Conservation (phyloP, 1,284 basidiomycete species). For the Tetrapyrgos nigripes region DNA sequence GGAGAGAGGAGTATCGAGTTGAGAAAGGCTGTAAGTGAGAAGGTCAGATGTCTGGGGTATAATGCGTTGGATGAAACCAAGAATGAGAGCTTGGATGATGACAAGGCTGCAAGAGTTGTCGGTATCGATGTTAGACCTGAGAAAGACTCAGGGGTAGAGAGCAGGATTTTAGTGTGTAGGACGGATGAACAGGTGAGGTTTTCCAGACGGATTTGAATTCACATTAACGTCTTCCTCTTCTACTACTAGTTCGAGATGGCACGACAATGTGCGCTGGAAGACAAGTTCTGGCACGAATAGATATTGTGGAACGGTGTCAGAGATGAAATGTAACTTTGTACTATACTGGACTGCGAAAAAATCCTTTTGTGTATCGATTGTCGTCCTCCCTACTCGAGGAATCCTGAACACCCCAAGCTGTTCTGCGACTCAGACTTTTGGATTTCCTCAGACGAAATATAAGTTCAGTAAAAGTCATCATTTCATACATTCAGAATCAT, state of each 20-base stretch:
- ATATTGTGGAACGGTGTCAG: too few relatives aligned
- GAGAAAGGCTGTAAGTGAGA: constrained; percentile 59
- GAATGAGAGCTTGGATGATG: constrained; percentile 40
- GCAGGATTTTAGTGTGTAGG: constrained; percentile 60
- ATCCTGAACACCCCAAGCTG: too few relatives aligned
- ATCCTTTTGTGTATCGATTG: too few relatives aligned
- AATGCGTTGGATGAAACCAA: constrained; percentile 48
- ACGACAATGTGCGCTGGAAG: constrained; percentile 53
- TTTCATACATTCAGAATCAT: too few relatives aligned
- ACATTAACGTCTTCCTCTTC: too few relatives aligned
- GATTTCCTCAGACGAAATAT: too few relatives aligned
- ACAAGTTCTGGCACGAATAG: constrained; percentile 41
- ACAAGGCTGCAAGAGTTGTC: constrained; percentile 47
- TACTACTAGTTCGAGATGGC: constrained; percentile 75
- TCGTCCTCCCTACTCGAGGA: too few relatives aligned
- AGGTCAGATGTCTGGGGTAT: constrained; percentile 68
- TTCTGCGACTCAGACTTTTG: too few relatives aligned
- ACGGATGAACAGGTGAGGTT: constrained; percentile 55
- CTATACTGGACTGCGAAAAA: too few relatives aligned
- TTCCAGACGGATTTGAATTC: too few relatives aligned
- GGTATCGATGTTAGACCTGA: constrained; percentile 44
- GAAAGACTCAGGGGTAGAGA: constrained; percentile 33
- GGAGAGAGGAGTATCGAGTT: constrained; percentile 76
- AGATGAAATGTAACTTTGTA: too few relatives aligned
- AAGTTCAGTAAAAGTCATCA: too few relatives aligned